phyloP scores from a whole-genome alignment of 192 early-diverging fungal genomes.

The Cetraspora pellucida region DNA sequence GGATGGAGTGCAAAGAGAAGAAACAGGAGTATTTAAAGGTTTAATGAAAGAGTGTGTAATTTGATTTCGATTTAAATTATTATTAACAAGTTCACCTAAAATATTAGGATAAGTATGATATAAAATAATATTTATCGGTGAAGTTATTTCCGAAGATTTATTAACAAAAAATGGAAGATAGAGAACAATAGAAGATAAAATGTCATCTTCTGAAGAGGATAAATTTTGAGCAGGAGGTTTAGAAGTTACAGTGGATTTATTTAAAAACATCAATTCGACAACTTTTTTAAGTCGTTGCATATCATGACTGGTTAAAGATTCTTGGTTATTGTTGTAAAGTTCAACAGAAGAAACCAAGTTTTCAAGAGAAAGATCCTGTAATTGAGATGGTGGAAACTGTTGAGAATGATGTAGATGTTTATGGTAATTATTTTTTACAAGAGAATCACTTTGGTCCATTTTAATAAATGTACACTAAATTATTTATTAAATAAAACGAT shows the following conservation, averaged over 20 bases:
- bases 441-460: neutral
- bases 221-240: neutral
- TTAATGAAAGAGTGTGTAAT: neutral
- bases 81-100: slow-evolving; percentile 28
- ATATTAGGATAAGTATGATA: slow-evolving; percentile 27
- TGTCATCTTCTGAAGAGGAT: neutral
- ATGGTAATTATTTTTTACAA: neutral
- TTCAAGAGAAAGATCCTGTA: neutral
- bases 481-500: no score
- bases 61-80: neutral
- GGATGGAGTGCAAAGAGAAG: neutral
- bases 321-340: no score
- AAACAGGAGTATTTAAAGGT: neutral
- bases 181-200: neutral
- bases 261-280: neutral
- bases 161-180: slow-evolving; percentile 22
- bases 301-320: neutral
- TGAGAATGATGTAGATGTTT: neutral
- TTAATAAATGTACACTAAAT: slow-evolving; percentile 7
- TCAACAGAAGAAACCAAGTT: neutral
- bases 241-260: neutral
- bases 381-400: neutral
- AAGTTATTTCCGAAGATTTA: neutral
- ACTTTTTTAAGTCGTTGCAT: slow-evolving; percentile 6
- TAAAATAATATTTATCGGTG: neutral